A percentile compares a stretch with the other conserved stretches of the same genome.
Evolutionary conservation across 352 stramenopile genomes (phyloP).

Genomic region (Globisporangium rhizosaccharum): DNA sequence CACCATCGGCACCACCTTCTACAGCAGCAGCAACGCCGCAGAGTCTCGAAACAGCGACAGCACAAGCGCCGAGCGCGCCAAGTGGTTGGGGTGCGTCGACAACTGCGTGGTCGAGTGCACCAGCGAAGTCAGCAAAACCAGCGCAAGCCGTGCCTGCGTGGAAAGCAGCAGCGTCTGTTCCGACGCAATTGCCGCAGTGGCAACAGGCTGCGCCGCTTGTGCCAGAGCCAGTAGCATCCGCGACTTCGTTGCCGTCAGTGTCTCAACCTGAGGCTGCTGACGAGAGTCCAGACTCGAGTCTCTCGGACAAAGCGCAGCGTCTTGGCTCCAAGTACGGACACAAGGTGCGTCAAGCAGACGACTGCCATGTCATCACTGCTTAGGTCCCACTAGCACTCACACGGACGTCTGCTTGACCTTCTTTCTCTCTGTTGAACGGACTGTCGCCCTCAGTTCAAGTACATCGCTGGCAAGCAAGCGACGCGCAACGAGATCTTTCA

Average conservation of each 20-base stretch:
- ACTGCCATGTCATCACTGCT: background rate
- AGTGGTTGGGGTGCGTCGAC: constrained; percentile 16
- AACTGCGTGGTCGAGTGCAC: constrained; percentile 21
- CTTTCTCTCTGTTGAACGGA: background rate
- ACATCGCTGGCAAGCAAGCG: constrained; percentile 58
- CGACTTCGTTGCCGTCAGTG: background rate
- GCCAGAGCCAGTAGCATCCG: background rate
- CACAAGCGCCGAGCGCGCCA: constrained; percentile 3
- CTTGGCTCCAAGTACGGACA: constrained; percentile 66
- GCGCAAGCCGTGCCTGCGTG: constrained; percentile 7
- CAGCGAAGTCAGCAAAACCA: constrained; percentile 2
- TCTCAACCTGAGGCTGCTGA: background rate
- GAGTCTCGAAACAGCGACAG: constrained; percentile 4
- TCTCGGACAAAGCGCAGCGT: constrained; percentile 62
- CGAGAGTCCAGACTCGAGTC: constrained; percentile 17
- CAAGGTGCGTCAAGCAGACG: constrained; percentile 30
- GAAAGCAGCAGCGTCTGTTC: constrained; percentile 10
- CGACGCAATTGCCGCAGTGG: constrained; percentile 12
- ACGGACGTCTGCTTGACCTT: background rate
- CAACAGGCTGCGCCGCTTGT: background rate
- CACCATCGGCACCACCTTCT: background rate
- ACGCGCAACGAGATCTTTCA: constrained; percentile 52
- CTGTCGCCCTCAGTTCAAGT: constrained; percentile 45
- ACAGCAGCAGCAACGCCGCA: constrained; percentile 6
- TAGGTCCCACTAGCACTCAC: background rate